A percentile compares a stretch with the other conserved stretches of the same genome.
Conservation (phyloP, 148 eudicot genomes). For the Rhododendron vialii region DNA sequence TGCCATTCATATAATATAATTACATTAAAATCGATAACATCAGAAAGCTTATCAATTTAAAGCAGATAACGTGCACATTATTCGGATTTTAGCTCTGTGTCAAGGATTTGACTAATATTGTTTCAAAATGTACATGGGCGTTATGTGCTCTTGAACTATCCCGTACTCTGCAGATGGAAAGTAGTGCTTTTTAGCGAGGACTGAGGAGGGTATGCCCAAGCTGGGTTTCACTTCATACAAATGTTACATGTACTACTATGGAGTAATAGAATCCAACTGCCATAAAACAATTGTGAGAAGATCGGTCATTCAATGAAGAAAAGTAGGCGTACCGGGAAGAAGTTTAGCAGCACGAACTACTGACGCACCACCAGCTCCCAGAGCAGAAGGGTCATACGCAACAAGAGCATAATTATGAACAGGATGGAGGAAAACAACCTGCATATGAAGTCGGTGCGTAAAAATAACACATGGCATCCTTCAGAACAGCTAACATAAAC, state of each 20-base stretch:
- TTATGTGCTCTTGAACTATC: not conserved
- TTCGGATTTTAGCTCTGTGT: not conserved
- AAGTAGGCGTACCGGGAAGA: slow-evolving; percentile 57
- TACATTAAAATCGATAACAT: not conserved
- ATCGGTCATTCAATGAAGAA: slow-evolving; percentile 59
- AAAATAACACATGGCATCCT: slow-evolving; percentile 6
- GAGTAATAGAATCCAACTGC: not conserved
- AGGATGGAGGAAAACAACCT: slow-evolving; percentile 98
- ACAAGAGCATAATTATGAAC: slow-evolving; percentile 90
- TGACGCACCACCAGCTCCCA: slow-evolving; percentile 75
- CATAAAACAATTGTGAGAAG: not conserved
- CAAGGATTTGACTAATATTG: not conserved
- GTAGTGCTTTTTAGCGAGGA: not conserved
- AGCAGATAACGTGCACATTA: not conserved
- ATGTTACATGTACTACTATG: not conserved
- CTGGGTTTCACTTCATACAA: not conserved
- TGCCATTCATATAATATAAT: not conserved
- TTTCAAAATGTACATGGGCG: not conserved
- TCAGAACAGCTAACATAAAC: not conserved
- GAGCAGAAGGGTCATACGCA: slow-evolving; percentile 88
- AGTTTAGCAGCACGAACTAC: slow-evolving; percentile 89
- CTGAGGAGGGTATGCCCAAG: not conserved
- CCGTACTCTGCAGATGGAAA: not conserved
- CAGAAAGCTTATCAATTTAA: not conserved
- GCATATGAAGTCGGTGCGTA: slow-evolving; percentile 16